Conservation (phyloP, 176 grass and related monocot species). For the Carex cristatella region DNA sequence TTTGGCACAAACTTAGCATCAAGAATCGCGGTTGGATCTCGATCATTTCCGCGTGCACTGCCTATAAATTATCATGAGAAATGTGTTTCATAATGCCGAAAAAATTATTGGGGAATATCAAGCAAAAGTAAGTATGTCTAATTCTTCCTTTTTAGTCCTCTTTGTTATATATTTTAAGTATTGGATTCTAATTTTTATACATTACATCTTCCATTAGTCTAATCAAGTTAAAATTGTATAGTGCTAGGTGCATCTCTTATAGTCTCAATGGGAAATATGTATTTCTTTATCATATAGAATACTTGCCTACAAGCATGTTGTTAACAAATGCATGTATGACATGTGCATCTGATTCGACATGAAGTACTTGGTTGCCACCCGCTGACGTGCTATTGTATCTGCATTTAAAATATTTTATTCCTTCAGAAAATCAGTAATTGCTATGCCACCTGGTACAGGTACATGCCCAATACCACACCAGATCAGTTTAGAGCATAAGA, state of each 20-base stretch:
- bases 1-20: slow-evolving; percentile 33
- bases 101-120: not conserved
- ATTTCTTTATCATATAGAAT: slow-evolving; percentile 5
- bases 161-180: not conserved
- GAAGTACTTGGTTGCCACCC: slow-evolving; percentile 28
- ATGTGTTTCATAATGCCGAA: not conserved
- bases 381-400: slow-evolving; percentile 47
- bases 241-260: not conserved
- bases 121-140: not conserved
- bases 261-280: not conserved
- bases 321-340: slow-evolving; percentile 86
- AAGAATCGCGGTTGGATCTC: slow-evolving; percentile 32
- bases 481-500: not conserved
- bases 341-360: slow-evolving; percentile 66
- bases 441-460: not conserved
- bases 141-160: not conserved
- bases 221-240: not conserved
- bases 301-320: slow-evolving; percentile 49
- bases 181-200: not conserved
- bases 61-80: slow-evolving; percentile 27
- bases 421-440: not conserved
- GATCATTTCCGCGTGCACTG: slow-evolving; percentile 54
- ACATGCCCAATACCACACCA: not conserved
- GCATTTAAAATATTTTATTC: slow-evolving; percentile 35
- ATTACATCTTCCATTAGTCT: not conserved